Evolutionary conservation across 768 basidiomycete species (phyloP), one percentile per base, ranked within the genome.

Genomic region (Strobilomyces confusus): DNA sequence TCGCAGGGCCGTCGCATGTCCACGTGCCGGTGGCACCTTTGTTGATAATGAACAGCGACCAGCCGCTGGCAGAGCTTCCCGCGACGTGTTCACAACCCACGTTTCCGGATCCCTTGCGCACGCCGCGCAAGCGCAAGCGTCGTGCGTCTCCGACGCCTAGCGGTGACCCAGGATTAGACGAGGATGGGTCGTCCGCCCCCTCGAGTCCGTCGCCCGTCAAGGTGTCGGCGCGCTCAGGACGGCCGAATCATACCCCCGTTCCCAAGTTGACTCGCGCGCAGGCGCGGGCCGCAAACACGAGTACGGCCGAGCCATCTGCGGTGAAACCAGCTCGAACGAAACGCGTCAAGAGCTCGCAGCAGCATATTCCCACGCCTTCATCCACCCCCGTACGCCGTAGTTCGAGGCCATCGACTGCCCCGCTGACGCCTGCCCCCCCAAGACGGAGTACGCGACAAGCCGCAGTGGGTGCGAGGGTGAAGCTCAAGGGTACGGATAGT

Each of bases 171-270:
- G 58, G 59, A 33, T 37, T 32, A 19, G 64, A 62, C 14, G 52
- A 48, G 3, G 48, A 56, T 12, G 55, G 20, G 1, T 34, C 59
- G 0, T 58, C 56, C 14, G 29, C 32, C 3, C 56, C 65, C 15
- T 70, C 69, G 14, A 69, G 58, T 42, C 68, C 69, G 2, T 69
- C 69, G n/a, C 68, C 68, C 4, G 59, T 69, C 47, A 69, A 69
- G 44, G 6, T 69, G 15, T 67, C 64, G 5, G 54, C 56, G 1
- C 50, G 52, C 19, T 15, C 46, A 1, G 44, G 25, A 30, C 50
- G 45, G 19, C 32, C 32, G 17, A 52, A 36, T 29, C 43, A 50
- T 13, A 48, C 30, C 1, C 49, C 52, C 20, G 2, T 37, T 14
- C 44, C 49, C 14, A 60, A 52, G 29, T 48, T 43, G 20, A 56